These are phyloP conservation scores for Ceratobasidium sp. DNA, from an alignment of 1,284 basidiomycete species.

Conservation along the genomic window DNA sequence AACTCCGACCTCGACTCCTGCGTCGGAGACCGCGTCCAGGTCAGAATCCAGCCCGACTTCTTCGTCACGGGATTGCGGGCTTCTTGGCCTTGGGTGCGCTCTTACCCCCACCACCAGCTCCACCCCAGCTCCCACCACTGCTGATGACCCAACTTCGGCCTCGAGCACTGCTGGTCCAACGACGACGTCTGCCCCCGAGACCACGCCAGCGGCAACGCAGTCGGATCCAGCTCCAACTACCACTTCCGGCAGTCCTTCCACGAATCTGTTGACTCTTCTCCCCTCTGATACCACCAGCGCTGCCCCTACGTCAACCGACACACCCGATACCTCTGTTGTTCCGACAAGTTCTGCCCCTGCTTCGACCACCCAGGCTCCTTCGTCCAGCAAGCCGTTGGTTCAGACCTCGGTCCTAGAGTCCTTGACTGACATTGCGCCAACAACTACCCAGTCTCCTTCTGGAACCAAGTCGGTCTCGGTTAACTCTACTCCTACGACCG, in stretches of 20 bases:
- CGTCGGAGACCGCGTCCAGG: neutral
- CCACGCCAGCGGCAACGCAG: neutral
- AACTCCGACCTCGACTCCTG: conserved; percentile 9
- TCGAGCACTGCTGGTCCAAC: neutral
- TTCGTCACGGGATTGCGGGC: neutral
- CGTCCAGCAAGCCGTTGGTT: neutral
- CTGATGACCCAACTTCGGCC: neutral
- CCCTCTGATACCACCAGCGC: neutral
- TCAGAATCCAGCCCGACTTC: neutral
- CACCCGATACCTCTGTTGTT: neutral
- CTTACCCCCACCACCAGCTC: neutral
- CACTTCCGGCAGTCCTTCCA: neutral
- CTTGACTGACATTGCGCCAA: no score
- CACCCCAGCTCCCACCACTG: neutral
- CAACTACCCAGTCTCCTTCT: neutral
- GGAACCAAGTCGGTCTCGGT: neutral
- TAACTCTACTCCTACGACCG: neutral
- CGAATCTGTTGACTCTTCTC: neutral
- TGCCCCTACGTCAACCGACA: neutral
- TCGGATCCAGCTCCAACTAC: neutral
- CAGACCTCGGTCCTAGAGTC: neutral
- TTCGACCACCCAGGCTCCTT: neutral
- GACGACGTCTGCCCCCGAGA: neutral
- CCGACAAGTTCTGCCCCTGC: neutral
- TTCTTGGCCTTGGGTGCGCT: neutral